phyloP scores from a whole-genome alignment of 2,329 filamentous ascomycete species.

The Zasmidium cellare region DNA sequence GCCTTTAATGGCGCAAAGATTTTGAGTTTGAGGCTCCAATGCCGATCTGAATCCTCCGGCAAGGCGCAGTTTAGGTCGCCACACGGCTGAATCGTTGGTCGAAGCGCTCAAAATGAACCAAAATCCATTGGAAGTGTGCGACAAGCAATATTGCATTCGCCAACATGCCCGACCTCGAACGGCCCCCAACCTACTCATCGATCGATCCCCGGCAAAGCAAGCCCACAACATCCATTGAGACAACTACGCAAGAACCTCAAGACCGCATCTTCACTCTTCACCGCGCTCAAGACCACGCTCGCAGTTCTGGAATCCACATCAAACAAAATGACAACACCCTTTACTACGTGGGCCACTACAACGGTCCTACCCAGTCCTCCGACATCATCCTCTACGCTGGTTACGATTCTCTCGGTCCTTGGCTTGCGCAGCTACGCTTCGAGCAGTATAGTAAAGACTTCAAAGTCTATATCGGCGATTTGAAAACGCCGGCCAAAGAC shows the following conservation, averaged over 20 bases:
- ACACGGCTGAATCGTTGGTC: too few relatives aligned
- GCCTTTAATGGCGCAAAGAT: too few relatives aligned
- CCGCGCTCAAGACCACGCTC: neutral
- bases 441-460: slow-evolving; percentile 14
- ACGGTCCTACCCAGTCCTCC: slow-evolving; percentile 1
- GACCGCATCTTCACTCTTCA: neutral
- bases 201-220: neutral
- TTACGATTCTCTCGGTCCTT: slow-evolving; percentile 21
- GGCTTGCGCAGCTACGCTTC: slow-evolving; percentile 19
- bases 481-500: slow-evolving; percentile 13
- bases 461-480: slow-evolving; percentile 19
- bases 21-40: too few relatives aligned
- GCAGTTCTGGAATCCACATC: slow-evolving; percentile 10
- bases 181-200: neutral
- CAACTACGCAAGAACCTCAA: neutral
- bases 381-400: slow-evolving; percentile 24
- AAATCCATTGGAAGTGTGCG: neutral
- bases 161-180: neutral
- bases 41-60: neutral
- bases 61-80: neutral
- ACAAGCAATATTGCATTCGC: neutral
- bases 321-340: slow-evolving; percentile 11
- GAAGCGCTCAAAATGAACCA: too few relatives aligned
- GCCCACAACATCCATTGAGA: neutral
- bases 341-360: slow-evolving; percentile 22